Base-by-base conservation (phyloP, 2,329 filamentous ascomycete genomes). In the Sclerotinia minor region DNA sequence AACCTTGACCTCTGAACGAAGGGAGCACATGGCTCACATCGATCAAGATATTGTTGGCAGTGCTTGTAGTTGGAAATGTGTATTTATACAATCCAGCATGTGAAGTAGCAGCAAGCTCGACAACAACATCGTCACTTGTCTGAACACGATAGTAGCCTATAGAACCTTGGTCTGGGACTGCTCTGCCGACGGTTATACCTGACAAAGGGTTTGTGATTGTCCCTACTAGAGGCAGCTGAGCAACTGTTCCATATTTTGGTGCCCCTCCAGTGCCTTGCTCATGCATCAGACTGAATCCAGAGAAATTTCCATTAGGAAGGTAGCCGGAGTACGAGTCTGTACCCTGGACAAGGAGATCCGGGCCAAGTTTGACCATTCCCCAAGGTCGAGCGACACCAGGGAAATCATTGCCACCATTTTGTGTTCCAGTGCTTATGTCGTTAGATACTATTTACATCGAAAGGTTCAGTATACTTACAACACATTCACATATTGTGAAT, bases 241-340 rank as follows among this genome's bases (percentile, higher is more conserved):
- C 80, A 44, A 88, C 84, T 1, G 89, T 86, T 5, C 89, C 89
- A 69, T 91, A 91, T 75, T 90, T 91, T 0, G 89, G 87, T 1
- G 86, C 87, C 1, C 89, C 89, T 9, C 89, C 89, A 0, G 88
- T 91, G 3, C 88, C 87, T 69, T 84, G 85, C 74, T 89, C 87
- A 71, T 89, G 87, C 73, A 89, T 84, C 83, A 89, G 81, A 68
- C 83, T 85, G 76, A 88, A 88, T 24, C 85, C 86, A 2, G 82
- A 84, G 71, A 88, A 84, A 44, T 83, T 81, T 3, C 85, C 85
- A 38, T 76, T 77, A 0, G 80, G 73, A 58, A 81, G 79, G 69
- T 84, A 86, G 21, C 84, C 84, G 2, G 83, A 85, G 71, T 86
- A 86, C 29, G 80, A 79, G 70, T 85, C 83, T 13, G 77, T 78